Evolutionary conservation across 2,329 filamentous ascomycete species (phyloP), one percentile per base, ranked within the genome.

Genomic region (Cercospora sesami): DNA sequence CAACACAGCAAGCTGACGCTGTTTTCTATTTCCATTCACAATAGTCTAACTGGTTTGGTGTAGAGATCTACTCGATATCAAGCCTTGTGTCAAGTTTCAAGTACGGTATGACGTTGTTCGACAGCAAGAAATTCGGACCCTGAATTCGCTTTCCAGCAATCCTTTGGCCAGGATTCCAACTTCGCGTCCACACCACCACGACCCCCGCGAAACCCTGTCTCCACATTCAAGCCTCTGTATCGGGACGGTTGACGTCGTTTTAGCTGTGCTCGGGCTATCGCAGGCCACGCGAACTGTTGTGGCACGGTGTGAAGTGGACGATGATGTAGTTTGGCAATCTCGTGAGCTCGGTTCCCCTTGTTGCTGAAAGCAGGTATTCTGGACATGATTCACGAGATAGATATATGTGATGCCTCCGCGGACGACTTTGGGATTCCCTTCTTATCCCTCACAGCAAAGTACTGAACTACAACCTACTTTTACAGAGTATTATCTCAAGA

Each of bases 401-500:
- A 57, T 64, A 64, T 59, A 62, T 62, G 60, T 59, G 26, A 58
- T 64, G 62, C 62, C 62, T 12, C 51, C 62, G 14, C 62, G 51
- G 33, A 30, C 62, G 16, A 31, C 28, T 21, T 31, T 59, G 21
- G 53, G 51, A 9, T 58, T 59, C 21, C 62, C 53, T 48, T 64
- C 62, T 18, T 64, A 64, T n/a, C 62, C 61, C 26, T 39, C 61
- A 30, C 45, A 55, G 18, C 60, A 55, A 8, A 63, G 61, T 30
- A 63, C 45, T 16, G 16, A 7, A 10, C 30, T 18, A 18, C 48
- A 63, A 36, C 61, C 61, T 55, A 51, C 28, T 16, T 63, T 63
- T 26, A 63, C 61, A 23, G 48, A 63, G 26, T 51, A 33, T n/a
- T 42, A 63, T 12, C 48, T 63, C 28, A 5, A 36, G 30, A 36